Base-by-base conservation (phyloP, 768 basidiomycete species). In the Tulasnella sp. region DNA sequence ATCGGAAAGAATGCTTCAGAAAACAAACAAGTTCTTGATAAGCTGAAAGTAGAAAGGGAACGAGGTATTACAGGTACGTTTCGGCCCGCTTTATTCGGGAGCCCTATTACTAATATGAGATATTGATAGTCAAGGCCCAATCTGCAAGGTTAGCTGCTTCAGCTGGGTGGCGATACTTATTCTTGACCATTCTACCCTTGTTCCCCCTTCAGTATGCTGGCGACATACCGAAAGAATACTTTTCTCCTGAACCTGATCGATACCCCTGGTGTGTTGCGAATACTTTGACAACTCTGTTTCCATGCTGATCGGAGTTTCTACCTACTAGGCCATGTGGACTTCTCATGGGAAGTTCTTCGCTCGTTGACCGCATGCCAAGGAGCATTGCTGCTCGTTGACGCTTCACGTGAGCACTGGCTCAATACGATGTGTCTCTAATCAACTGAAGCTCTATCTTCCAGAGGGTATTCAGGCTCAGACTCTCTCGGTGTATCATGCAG, bases 401-500 rank as follows among this genome's bases (percentile, higher is more conserved):
- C 91, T n/a, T 91, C 89, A 53, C 93, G 73, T 74, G 54, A 41
- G 65, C 56, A n/a, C 7, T 22, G 4, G 10, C 21, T 7, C 30
- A 12, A 1, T 15, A 9, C 22, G 8, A 49, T 49, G 8, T 42
- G 45, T 25, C 3, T 1, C 11, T n/a, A n/a, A 27, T 31, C 24
- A 25, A 2, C 11, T 38, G 27, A 59, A 19, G 11, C 27, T 5
- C 19, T 38, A 11, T 38, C 7, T 15, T 19, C 5, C 55, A 71
- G 72, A 94, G 74, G 96, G 96, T 17, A 84, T 99, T 7, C 96
- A 99, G 71, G 96, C 96, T 0, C 96, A 99, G 71, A 92, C 93
- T 12, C 82, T 99, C 54, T 94, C 90, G 0, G 94, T 98, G 3
- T 93, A 87, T 65, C 89, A 94, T 64, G 81, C 85, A 48, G 94